Percentiles rank a stretch among this genome's conserved stretches.
These are phyloP conservation scores for Boletus huronensis DNA, from an alignment of 768 basidiomycete genomes.

Conservation along the genomic window DNA sequence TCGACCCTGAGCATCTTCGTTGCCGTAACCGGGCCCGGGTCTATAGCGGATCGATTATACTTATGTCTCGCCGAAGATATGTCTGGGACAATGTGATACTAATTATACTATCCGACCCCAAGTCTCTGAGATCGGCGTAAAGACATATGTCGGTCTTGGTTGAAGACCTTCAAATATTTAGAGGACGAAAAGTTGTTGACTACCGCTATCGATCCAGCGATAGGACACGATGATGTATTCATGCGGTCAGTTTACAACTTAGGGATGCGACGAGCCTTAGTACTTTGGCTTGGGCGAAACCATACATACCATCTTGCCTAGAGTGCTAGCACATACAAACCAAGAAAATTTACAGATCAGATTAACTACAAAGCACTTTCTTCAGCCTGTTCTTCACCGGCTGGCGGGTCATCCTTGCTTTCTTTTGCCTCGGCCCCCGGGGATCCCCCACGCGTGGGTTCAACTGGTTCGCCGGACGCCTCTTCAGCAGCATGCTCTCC, in stretches of 20 bases:
- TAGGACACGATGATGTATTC: background rate
- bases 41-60: too few species aligned
- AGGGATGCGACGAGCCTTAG: background rate
- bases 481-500: slow-evolving; percentile 29
- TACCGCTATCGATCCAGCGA: too few species aligned
- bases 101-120: too few species aligned
- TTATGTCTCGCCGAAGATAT: too few species aligned
- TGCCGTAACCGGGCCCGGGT: too few species aligned
- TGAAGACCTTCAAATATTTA: too few species aligned
- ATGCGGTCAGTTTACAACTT: background rate
- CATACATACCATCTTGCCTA: background rate
- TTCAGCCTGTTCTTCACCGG: slow-evolving; percentile 17
- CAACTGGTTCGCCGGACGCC: slow-evolving; percentile 23
- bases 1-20: too few species aligned
- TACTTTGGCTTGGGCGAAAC: background rate
- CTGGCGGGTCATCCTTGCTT: slow-evolving; percentile 19
- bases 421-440: slow-evolving; percentile 22
- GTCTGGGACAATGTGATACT: too few species aligned
- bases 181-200: too few species aligned
- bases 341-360: slow-evolving; percentile 6
- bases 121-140: too few species aligned
- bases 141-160: too few species aligned
- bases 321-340: slow-evolving; percentile 1
- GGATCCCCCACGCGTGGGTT: slow-evolving; percentile 24
- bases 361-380: slow-evolving; percentile 14